These are phyloP conservation scores for Aspergillus sp. DNA, from an alignment of 2,329 filamentous ascomycete genomes.

Conservation along the genomic window DNA sequence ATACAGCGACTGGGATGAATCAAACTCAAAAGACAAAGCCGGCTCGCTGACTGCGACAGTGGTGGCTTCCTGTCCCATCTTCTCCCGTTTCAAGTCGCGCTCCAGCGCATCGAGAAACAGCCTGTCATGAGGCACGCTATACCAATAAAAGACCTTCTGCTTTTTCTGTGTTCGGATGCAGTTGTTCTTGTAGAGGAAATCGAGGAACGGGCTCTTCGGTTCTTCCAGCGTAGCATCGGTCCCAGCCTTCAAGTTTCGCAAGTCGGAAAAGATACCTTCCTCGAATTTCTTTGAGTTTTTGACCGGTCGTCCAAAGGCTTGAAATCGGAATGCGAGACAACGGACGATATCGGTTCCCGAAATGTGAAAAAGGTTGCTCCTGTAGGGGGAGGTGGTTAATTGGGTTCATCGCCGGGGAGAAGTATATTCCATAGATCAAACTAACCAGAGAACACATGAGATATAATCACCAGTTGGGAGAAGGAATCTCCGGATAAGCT, in stretches of 20 bases:
- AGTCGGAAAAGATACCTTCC: conserved; percentile 97
- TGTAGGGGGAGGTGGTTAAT: conserved; percentile 33
- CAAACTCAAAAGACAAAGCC: conserved; percentile 96
- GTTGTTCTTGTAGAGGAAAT: conserved; percentile 99
- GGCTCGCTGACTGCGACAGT: conserved; percentile 96
- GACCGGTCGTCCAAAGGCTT: conserved; percentile 95
- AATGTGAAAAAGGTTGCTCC: conserved; percentile 99
- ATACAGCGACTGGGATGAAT: conserved; percentile 97
- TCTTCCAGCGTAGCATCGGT: conserved; percentile 98
- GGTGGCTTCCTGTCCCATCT: conserved; percentile 98
- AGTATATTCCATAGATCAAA: conserved; percentile 14
- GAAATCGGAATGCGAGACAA: conserved; percentile 96
- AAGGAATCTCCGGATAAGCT: conserved; percentile 94
- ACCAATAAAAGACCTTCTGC: conserved; percentile 99
- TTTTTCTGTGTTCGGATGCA: conserved; percentile 99
- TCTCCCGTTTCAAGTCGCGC: conserved; percentile 96
- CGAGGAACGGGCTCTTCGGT: conserved; percentile 96
- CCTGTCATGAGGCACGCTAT: conserved; percentile 95
- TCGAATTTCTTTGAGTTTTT: conserved; percentile 99
- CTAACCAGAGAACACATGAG: conserved; percentile 89
- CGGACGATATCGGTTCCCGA: conserved; percentile 98
- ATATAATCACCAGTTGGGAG: conserved; percentile 98
- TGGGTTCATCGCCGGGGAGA: conserved; percentile 1
- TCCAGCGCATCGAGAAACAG: conserved; percentile 97
- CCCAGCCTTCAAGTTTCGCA: conserved; percentile 96